Percentiles rank a stretch among this genome's conserved stretches.
phyloP scores from a whole-genome alignment of 495 filamentous ascomycete genomes.

The Rhizodiscina lignyota region DNA sequence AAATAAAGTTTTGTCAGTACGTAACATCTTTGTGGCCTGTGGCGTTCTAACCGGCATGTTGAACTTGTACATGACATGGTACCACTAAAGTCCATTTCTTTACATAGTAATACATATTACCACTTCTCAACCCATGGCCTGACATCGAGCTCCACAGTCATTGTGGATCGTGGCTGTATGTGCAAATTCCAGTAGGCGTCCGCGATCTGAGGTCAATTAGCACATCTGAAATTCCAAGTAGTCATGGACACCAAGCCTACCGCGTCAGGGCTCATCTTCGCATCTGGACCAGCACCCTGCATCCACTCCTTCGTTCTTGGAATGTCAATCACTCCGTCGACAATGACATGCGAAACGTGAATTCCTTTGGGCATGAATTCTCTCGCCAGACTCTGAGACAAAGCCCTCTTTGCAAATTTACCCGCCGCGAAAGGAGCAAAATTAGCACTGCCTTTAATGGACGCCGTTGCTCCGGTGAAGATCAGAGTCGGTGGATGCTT shows the following conservation, averaged over 20 bases:
- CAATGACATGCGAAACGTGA: slow-evolving; percentile 71
- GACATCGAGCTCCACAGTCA: slow-evolving; percentile 75
- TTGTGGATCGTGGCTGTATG: slow-evolving; percentile 63
- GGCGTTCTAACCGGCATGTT: too few species aligned
- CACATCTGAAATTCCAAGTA: not conserved
- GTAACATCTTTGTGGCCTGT: too few species aligned
- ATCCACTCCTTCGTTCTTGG: slow-evolving; percentile 45
- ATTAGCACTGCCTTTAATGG: slow-evolving; percentile 51
- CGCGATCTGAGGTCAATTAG: slow-evolving; percentile 46
- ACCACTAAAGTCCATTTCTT: too few species aligned
- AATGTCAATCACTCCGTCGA: slow-evolving; percentile 83
- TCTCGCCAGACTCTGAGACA: slow-evolving; percentile 61
- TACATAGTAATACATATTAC: too few species aligned
- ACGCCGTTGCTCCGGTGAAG: slow-evolving; percentile 80
- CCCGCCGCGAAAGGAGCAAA: slow-evolving; percentile 59
- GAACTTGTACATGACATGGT: too few species aligned
- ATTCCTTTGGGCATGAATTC: slow-evolving; percentile 85
- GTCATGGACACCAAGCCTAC: slow-evolving; percentile 32
- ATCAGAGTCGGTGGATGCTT: slow-evolving; percentile 61
- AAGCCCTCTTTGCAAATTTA: slow-evolving; percentile 67
- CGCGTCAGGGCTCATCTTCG: slow-evolving; percentile 64
- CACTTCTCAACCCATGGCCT: slow-evolving; percentile 69
- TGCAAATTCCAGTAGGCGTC: slow-evolving; percentile 82
- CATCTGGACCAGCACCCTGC: slow-evolving; percentile 42
- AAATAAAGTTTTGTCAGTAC: too few species aligned